Evolutionary conservation across 1,284 basidiomycete species (phyloP).

Genomic region (Fomitopsis pinicola): DNA sequence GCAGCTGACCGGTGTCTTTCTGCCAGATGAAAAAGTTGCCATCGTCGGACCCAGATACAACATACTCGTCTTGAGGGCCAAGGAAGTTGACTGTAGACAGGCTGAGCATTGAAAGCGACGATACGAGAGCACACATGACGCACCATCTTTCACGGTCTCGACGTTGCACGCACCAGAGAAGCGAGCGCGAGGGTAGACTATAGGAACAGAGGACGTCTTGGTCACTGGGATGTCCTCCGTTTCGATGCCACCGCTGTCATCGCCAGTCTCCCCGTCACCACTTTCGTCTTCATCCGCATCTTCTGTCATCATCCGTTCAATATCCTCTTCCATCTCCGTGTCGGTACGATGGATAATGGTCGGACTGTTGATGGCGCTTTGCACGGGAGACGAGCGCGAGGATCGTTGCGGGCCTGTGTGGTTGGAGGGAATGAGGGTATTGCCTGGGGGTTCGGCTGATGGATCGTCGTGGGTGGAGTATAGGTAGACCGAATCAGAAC

Average conservation of each 20-base stretch:
- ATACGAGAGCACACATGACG: constrained; percentile 21
- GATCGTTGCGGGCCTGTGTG: background rate
- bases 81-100: constrained; percentile 71
- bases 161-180: constrained; percentile 80
- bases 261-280: constrained; percentile 25
- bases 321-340: constrained; percentile 25
- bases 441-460: constrained; percentile 3
- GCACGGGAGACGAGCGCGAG: background rate
- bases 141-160: constrained; percentile 90
- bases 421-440: constrained; percentile 12
- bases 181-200: constrained; percentile 63
- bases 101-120: background rate
- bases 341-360: constrained; percentile 10
- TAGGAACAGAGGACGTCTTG: constrained; percentile 41
- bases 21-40: constrained; percentile 85
- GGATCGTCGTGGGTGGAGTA: constrained; percentile 78
- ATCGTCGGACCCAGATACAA: constrained; percentile 89
- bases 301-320: constrained; percentile 21
- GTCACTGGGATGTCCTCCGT: constrained; percentile 23
- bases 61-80: constrained; percentile 72
- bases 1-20: constrained; percentile 60
- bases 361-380: background rate
- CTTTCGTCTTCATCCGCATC: constrained; percentile 13
- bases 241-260: constrained; percentile 25
- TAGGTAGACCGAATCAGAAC: constrained; percentile 74